Base-by-base conservation (phyloP, 306 rosid genomes). In the Mimosa bimucronata region DNA sequence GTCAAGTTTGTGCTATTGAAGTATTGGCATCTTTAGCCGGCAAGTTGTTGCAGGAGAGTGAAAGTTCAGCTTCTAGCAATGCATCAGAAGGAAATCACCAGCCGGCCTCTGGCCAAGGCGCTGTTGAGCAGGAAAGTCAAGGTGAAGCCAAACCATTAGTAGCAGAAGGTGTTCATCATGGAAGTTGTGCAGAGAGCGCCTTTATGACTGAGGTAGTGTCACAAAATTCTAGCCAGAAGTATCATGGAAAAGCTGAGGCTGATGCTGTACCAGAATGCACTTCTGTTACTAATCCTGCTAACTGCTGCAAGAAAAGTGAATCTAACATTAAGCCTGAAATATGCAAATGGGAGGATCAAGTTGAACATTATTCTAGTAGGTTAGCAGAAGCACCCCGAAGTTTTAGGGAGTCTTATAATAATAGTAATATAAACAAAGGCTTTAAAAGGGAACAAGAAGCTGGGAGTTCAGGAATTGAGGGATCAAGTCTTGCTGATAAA, bases 11-110 rank as follows among this genome's bases (percentile, higher is more conserved):
- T 83, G 97, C 97, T 42, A 83, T 94, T 81, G 98, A 94, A 82
- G 77, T 94, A 57, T 75, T 94, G 85, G 97, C 97, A 80, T 88
- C 97, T 80, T 80, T 94, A 83, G 98, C 98, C 34, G 97, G 97
- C 62, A 86, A 92, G 89, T 88, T 94, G 73, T 86, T 94, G 92
- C 85, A 75, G 86, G 97, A 94, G 92, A 81, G 90, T 48, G 97
- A 89, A 85, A 90, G 97, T 83, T 88, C 95, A 21, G 85, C 92
- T 25, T 92, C 89, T 62, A 94, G 97, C 85, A 86, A 92, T 77
- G 94, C 91, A n/a, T 89, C 94, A 9, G 90, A 83, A 85, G 93
- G 90, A 84, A 86, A 75, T 76, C 74, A 79, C 79, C 90, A 66
- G 46, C 83, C 79, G 25, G 75, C 80, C 77, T 80, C 80, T 34